Evolutionary conservation across 768 basidiomycete genomes (phyloP).

Genomic region (Agrocybe chaxingu): DNA sequence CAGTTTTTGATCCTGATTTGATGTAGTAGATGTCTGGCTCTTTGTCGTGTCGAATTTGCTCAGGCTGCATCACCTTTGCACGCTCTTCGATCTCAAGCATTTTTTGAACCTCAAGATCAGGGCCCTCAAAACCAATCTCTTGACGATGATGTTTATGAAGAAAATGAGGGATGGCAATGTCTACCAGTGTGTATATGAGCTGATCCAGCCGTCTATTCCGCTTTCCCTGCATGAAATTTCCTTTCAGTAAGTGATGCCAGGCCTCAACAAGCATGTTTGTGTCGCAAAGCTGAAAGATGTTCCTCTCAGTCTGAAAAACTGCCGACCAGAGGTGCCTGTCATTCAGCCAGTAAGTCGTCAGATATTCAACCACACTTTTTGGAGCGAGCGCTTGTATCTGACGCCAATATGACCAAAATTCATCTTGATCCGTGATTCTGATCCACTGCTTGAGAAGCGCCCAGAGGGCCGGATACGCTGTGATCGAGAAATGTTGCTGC

Average conservation of each 20-base stretch:
- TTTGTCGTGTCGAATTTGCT: too few species aligned
- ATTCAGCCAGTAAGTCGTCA: constrained; percentile 14
- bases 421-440: constrained; percentile 7
- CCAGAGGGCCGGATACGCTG: constrained; percentile 16
- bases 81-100: not conserved
- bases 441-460: constrained; percentile 18
- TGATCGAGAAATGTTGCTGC: constrained; percentile 21
- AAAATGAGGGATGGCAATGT: constrained; percentile 14
- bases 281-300: constrained; percentile 13
- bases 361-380: constrained; percentile 12
- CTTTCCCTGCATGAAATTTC: constrained; percentile 21
- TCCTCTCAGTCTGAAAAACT: constrained; percentile 9
- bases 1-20: not conserved
- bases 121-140: constrained; percentile 19
- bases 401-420: constrained; percentile 16
- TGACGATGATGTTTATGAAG: constrained; percentile 13
- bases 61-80: constrained; percentile 2
- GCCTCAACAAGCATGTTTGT: constrained; percentile 28
- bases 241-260: constrained; percentile 25
- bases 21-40: too few species aligned
- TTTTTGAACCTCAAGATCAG: constrained; percentile 12
- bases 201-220: constrained; percentile 20
- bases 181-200: constrained; percentile 16
- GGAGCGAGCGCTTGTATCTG: constrained; percentile 12
- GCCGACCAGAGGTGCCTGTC: constrained; percentile 19